Conservation (phyloP, 352 stramenopile genomes). For the Phytophthora pinifolia region DNA sequence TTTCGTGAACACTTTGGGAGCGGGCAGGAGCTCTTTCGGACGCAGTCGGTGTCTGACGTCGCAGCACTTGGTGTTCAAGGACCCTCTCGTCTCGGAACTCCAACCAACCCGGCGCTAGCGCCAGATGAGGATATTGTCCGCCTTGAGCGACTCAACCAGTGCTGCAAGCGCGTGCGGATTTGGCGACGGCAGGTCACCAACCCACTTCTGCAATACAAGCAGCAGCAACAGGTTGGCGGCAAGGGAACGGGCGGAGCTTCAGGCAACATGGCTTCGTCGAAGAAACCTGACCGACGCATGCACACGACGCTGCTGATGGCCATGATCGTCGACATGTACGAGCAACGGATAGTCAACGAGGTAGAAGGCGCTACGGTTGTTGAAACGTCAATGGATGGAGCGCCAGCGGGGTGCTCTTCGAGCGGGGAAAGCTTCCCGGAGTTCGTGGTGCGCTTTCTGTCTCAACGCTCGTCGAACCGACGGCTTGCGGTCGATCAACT, state of each 20-base stretch:
- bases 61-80: background rate
- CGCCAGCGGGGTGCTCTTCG: slow-evolving; percentile 9
- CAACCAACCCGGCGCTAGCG: no score
- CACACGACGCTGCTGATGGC: slow-evolving; percentile 67
- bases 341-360: slow-evolving; percentile 51
- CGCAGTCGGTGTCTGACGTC: background rate
- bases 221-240: slow-evolving; percentile 33
- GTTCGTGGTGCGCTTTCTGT: slow-evolving; percentile 63
- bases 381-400: slow-evolving; percentile 13
- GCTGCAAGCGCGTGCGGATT: slow-evolving; percentile 75
- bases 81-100: slow-evolving; percentile 3
- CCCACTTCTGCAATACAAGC: slow-evolving; percentile 63
- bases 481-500: slow-evolving; percentile 61
- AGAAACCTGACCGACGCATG: slow-evolving; percentile 71
- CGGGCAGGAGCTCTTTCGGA: slow-evolving; percentile 57
- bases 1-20: slow-evolving; percentile 51
- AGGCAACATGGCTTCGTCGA: slow-evolving; percentile 17
- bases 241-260: slow-evolving; percentile 11
- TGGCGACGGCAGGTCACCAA: slow-evolving; percentile 67
- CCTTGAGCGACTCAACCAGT: slow-evolving; percentile 56
- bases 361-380: slow-evolving; percentile 31
- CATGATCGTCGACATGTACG: slow-evolving; percentile 77
- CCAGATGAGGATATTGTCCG: slow-evolving; percentile 64
- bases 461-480: slow-evolving; percentile 45
- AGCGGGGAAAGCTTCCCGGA: slow-evolving; percentile 62